Evolutionary conservation across 2,329 filamentous ascomycete species (phyloP).

Genomic region (Verticillium nonalfalfae): DNA sequence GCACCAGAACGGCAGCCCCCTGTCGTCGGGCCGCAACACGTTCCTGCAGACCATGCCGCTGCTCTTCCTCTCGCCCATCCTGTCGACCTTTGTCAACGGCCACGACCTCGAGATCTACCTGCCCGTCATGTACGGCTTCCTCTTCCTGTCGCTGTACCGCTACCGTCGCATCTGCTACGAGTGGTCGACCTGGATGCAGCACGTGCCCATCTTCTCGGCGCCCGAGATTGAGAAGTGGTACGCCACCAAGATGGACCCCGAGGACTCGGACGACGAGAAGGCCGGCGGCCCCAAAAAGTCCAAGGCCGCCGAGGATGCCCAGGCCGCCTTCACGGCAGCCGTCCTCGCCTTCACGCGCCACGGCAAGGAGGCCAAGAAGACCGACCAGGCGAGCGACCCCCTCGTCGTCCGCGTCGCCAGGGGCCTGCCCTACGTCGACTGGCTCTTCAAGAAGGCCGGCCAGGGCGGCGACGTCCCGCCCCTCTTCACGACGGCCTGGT

Average conservation of each 20-base stretch:
- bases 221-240: conserved; percentile 45
- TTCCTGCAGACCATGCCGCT: conserved; percentile 50
- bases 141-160: conserved; percentile 41
- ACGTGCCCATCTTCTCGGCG: conserved; percentile 41
- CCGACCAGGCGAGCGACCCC: conserved; percentile 9
- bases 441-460: conserved; percentile 26
- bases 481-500: conserved; percentile 25
- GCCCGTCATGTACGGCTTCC: conserved; percentile 44
- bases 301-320: conserved; percentile 15
- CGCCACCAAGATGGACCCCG: conserved; percentile 19
- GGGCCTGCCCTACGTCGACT: conserved; percentile 25
- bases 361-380: conserved; percentile 3
- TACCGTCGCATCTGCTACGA: conserved; percentile 47
- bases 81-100: conserved; percentile 43
- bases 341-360: conserved; percentile 20
- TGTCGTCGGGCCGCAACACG: conserved; percentile 49
- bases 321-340: conserved; percentile 23
- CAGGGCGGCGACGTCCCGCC: conserved; percentile 18
- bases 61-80: conserved; percentile 48
- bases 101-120: conserved; percentile 52
- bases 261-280: conserved; percentile 13
- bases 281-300: conserved; percentile 1
- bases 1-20: conserved; percentile 46
- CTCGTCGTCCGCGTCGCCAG: conserved; percentile 16
- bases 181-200: conserved; percentile 53